Percentiles rank a stretch among this genome's conserved stretches.
Conservation (phyloP, 2,329 filamentous ascomycete genomes). For the Rutstroemia sp. region DNA sequence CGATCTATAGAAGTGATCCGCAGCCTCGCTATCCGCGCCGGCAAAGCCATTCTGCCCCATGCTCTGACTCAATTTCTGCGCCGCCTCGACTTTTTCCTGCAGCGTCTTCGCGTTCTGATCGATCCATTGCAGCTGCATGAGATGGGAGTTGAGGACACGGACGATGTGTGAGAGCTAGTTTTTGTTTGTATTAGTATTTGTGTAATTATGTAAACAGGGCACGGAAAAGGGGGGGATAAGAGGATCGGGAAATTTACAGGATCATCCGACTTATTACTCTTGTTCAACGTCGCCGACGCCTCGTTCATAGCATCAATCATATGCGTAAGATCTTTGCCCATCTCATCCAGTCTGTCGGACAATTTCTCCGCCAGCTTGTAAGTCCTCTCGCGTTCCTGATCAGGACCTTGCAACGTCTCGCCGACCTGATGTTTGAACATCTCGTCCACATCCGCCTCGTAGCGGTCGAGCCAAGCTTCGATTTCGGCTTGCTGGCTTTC, state of each 20-base stretch:
- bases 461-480: conserved; percentile 78
- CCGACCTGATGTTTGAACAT: conserved; percentile 76
- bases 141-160: conserved; percentile 85
- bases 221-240: background rate
- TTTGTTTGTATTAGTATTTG: conserved; percentile 11
- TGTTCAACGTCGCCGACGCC: conserved; percentile 81
- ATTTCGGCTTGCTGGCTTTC: conserved; percentile 92
- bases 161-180: conserved; percentile 85
- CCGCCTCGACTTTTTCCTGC: conserved; percentile 72
- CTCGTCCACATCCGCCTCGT: conserved; percentile 85
- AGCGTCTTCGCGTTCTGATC: conserved; percentile 76
- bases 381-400: conserved; percentile 91
- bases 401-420: conserved; percentile 78
- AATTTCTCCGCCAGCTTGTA: conserved; percentile 95
- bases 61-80: conserved; percentile 69
- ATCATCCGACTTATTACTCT: conserved; percentile 81
- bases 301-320: conserved; percentile 99
- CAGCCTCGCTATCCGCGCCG: conserved; percentile 59
- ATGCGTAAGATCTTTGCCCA: conserved; percentile 84
- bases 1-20: conserved; percentile 86
- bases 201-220: background rate
- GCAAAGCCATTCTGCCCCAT: conserved; percentile 47
- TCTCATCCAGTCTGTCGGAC: conserved; percentile 82
- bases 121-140: conserved; percentile 88
- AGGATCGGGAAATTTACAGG: conserved; percentile 52